A percentile compares a stretch with the other conserved stretches of the same genome.
phyloP scores from a whole-genome alignment of 2,329 filamentous ascomycete genomes.

The Fusarium veterinarium region DNA sequence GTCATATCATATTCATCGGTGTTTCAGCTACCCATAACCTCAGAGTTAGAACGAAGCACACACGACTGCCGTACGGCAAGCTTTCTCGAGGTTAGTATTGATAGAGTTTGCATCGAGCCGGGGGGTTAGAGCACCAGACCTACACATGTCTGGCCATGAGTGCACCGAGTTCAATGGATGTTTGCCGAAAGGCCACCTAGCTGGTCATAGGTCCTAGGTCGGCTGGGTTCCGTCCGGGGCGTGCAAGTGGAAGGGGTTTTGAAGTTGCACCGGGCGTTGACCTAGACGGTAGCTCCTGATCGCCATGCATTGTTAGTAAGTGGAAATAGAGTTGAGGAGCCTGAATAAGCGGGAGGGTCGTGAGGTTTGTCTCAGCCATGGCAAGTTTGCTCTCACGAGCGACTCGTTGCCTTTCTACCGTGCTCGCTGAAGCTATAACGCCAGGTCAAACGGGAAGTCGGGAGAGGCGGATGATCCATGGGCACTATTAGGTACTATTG shows the following conservation, averaged over 20 bases:
- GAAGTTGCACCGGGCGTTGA: not conserved
- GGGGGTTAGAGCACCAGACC: not conserved
- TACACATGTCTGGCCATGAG: not conserved
- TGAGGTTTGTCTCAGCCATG: slow-evolving; percentile 1
- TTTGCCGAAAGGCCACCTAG: not conserved
- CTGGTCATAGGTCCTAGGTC: not conserved
- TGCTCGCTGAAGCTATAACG: not conserved
- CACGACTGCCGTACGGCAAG: not conserved
- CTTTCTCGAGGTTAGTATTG: not conserved
- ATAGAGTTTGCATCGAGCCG: not conserved
- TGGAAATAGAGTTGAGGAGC: slow-evolving; percentile 11
- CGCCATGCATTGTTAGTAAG: not conserved
- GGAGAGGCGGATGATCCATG: not conserved
- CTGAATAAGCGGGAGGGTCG: slow-evolving; percentile 16
- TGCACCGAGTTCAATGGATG: not conserved
- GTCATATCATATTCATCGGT: not conserved
- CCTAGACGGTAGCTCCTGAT: slow-evolving; percentile 3
- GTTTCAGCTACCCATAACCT: not conserved
- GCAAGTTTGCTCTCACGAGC: not conserved
- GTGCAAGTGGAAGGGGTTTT: not conserved
- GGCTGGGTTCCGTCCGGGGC: not conserved
- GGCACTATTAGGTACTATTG: not conserved
- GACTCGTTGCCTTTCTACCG: not conserved
- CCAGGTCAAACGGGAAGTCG: not conserved
- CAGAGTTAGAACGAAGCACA: not conserved